Evolutionary conservation across 148 eudicot species (phyloP).

Genomic region (Cornus controversa): DNA sequence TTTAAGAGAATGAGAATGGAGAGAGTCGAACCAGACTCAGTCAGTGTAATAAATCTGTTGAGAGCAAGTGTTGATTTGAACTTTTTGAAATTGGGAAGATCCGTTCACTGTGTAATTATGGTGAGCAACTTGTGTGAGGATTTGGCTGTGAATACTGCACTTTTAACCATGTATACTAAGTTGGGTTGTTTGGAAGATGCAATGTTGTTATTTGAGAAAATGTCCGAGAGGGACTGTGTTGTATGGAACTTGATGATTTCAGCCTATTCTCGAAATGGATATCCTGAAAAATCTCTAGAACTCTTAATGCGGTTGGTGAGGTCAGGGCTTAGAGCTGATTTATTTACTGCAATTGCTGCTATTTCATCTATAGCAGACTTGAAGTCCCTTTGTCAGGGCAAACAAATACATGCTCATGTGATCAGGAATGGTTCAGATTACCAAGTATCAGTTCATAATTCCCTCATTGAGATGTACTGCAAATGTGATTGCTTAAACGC

Average conservation of each 20-base stretch:
- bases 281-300: slow-evolving; percentile 21
- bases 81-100: slow-evolving; percentile 21
- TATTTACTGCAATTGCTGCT: slow-evolving; percentile 34
- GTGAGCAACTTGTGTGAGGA: slow-evolving; percentile 25
- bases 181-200: slow-evolving; percentile 21
- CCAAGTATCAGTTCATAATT: slow-evolving; percentile 38
- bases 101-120: slow-evolving; percentile 24
- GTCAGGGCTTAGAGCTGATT: slow-evolving; percentile 30
- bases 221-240: slow-evolving; percentile 32
- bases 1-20: slow-evolving; percentile 25
- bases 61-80: slow-evolving; percentile 32
- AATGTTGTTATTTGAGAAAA: slow-evolving; percentile 29
- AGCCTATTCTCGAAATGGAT: slow-evolving; percentile 25
- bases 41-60: slow-evolving; percentile 27
- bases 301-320: slow-evolving; percentile 20
- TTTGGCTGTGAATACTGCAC: slow-evolving; percentile 29
- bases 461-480: slow-evolving; percentile 34
- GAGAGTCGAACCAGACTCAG: slow-evolving; percentile 15
- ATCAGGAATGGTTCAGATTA: slow-evolving; percentile 30
- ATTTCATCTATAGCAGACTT: slow-evolving; percentile 31
- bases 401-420: slow-evolving; percentile 34
- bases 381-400: slow-evolving; percentile 21
- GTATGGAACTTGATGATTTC: slow-evolving; percentile 40
- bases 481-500: slow-evolving; percentile 23
- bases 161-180: slow-evolving; percentile 35